phyloP scores from a whole-genome alignment of 257 asterid genomes.

The Lycium ferocissimum region DNA sequence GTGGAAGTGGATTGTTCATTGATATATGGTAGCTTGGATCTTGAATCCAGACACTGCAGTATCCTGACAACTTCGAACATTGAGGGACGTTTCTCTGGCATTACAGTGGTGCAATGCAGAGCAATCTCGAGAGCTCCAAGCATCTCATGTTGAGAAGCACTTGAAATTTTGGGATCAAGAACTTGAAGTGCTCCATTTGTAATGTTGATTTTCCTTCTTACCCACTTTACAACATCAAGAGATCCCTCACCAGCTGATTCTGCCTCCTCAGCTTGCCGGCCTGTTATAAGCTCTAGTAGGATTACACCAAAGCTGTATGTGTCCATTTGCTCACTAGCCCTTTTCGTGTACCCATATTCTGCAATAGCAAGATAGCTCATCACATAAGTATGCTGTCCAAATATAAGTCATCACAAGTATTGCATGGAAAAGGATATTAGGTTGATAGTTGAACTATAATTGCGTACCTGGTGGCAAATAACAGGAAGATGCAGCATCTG shows the following conservation, averaged over 20 bases:
- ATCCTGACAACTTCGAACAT: constrained; percentile 63
- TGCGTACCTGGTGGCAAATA: constrained; percentile 80
- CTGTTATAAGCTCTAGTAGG: constrained; percentile 78
- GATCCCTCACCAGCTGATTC: constrained; percentile 42
- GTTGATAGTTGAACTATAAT: not conserved
- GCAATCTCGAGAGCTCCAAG: constrained; percentile 70
- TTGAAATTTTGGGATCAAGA: constrained; percentile 67
- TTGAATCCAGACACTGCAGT: constrained; percentile 58
- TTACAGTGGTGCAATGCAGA: constrained; percentile 61
- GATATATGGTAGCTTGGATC: constrained; percentile 37
- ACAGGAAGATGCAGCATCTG: constrained; percentile 66
- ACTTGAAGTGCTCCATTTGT: constrained; percentile 61
- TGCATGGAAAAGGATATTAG: not conserved
- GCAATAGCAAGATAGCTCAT: constrained; percentile 20
- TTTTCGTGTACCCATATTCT: constrained; percentile 74
- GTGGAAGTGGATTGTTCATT: constrained; percentile 36
- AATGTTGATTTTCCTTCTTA: constrained; percentile 81
- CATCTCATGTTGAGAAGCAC: constrained; percentile 58
- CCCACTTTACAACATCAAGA: constrained; percentile 78
- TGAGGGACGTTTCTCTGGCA: constrained; percentile 81
- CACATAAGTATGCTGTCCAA: not conserved
- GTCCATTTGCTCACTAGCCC: constrained; percentile 69
- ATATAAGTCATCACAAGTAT: no score
- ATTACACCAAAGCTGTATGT: constrained; percentile 76
- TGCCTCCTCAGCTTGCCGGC: constrained; percentile 56